Evolutionary conservation across 2,329 filamentous ascomycete species (phyloP).

Genomic region (Pseudogymnoascus destructans): DNA sequence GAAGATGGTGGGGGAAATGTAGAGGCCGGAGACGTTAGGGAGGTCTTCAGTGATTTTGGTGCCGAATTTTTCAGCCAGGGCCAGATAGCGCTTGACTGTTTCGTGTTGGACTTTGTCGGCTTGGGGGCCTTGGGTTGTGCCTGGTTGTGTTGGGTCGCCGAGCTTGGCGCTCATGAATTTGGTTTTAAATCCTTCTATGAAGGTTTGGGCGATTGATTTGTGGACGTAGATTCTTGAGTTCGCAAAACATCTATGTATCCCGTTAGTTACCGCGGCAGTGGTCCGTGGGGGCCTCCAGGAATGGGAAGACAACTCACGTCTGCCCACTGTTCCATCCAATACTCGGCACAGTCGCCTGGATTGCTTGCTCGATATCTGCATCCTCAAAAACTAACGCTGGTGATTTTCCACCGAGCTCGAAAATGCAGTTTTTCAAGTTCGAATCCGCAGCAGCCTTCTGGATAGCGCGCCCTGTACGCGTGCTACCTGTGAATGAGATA

Average conservation of each 20-base stretch:
- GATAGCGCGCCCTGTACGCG: conserved; percentile 34
- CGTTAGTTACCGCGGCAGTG: background rate
- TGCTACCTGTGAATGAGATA: conserved; percentile 45
- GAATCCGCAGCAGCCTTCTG: conserved; percentile 36
- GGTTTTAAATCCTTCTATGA: conserved; percentile 16
- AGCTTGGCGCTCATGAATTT: conserved; percentile 13
- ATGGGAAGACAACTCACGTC: conserved; percentile 9
- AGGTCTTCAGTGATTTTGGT: conserved; percentile 5
- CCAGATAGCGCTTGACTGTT: conserved; percentile 16
- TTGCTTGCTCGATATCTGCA: conserved; percentile 29
- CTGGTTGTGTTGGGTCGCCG: conserved; percentile 14
- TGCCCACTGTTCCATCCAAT: conserved; percentile 20
- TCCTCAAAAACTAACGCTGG: conserved; percentile 40
- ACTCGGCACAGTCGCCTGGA: conserved; percentile 13
- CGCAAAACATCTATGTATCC: conserved; percentile 15
- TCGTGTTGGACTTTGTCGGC: conserved; percentile 18
- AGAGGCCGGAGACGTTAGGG: conserved; percentile 12
- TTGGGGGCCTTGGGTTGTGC: conserved; percentile 11
- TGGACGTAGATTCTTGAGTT: conserved; percentile 19
- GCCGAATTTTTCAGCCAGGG: conserved; percentile 12
- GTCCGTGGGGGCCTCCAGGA: background rate
- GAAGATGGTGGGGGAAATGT: conserved; percentile 20
- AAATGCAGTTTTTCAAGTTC: conserved; percentile 37
- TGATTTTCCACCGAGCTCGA: conserved; percentile 42
- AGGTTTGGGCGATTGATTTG: conserved; percentile 16